A percentile compares a stretch with the other conserved stretches of the same genome.
Conservation (phyloP, 129 eudicot genomes). For the Flaveria trinervia region DNA sequence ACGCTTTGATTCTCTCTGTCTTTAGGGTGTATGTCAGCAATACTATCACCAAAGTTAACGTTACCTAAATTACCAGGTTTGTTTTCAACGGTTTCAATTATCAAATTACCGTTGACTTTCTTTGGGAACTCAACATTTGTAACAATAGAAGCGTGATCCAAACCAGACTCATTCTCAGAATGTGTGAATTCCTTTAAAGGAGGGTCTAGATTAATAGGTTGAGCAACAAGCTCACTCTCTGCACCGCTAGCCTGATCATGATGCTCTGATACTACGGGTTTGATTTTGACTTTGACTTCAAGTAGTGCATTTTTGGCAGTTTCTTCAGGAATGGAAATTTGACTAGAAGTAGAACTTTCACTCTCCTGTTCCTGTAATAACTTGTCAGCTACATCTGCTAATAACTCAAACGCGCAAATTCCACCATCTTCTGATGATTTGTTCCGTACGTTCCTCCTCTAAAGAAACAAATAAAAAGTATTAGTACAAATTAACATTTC, state of each 20-base stretch:
- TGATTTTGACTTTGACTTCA: conserved; percentile 47
- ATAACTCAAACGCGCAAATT: conserved; percentile 64
- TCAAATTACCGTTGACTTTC: conserved; percentile 39
- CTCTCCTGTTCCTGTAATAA: conserved; percentile 80
- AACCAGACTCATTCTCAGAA: conserved; percentile 44
- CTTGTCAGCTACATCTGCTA: conserved; percentile 90
- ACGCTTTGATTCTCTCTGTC: conserved; percentile 36
- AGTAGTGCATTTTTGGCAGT: conserved; percentile 40
- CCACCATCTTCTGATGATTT: conserved; percentile 30
- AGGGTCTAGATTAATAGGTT: conserved; percentile 36
- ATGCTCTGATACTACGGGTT: conserved; percentile 46
- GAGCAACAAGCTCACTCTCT: conserved; percentile 60
- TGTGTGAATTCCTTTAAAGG: conserved; percentile 38
- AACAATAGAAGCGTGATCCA: conserved; percentile 44
- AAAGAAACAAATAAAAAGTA: conserved; percentile 28
- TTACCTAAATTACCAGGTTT: conserved; percentile 36
- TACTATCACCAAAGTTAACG: conserved; percentile 33
- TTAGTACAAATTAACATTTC: conserved; percentile 1
- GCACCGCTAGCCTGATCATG: conserved; percentile 82
- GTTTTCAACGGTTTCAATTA: conserved; percentile 31
- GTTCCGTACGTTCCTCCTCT: conserved; percentile 50
- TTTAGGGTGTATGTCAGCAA: conserved; percentile 33
- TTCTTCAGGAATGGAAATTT: conserved; percentile 28
- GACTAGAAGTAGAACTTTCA: conserved; percentile 83
- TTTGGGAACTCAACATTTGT: conserved; percentile 42